phyloP scores from a whole-genome alignment of 306 rosid species.

The Quercus alba region DNA sequence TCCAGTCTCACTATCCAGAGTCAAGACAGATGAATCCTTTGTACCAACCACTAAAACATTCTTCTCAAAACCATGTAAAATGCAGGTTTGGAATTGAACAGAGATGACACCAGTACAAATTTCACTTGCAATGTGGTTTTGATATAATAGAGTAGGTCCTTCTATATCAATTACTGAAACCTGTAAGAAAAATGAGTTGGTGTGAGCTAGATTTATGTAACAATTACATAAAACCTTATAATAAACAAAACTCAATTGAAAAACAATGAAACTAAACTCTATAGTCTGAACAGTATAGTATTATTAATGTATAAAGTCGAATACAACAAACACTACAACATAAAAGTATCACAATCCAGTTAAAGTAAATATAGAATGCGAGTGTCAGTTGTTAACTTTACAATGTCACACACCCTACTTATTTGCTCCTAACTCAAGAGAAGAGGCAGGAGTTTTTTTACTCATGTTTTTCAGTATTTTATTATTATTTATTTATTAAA shows the following conservation, averaged over 20 bases:
- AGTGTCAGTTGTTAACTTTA: background rate
- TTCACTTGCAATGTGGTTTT: conserved; percentile 70
- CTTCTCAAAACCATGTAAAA: conserved; percentile 72
- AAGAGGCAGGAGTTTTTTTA: background rate
- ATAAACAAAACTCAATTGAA: conserved; percentile 12
- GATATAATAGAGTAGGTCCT: conserved; percentile 59
- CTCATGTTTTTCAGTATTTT: too few species aligned
- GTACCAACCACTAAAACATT: conserved; percentile 65
- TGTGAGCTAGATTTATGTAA: background rate
- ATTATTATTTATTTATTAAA: too few species aligned
- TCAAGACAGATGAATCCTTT: conserved; percentile 71
- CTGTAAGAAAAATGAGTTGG: conserved; percentile 36
- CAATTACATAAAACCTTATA: conserved; percentile 1
- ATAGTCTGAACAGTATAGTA: background rate
- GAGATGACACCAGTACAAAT: conserved; percentile 62
- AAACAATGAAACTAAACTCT: background rate
- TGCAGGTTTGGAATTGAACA: conserved; percentile 61
- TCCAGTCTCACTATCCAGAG: conserved; percentile 75
- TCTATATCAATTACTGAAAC: conserved; percentile 68
- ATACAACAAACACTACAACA: background rate
- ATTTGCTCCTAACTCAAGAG: background rate
- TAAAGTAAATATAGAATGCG: background rate
- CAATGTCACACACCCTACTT: background rate
- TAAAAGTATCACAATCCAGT: background rate
- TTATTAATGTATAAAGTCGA: background rate